Evolutionary conservation across 1,284 basidiomycete species (phyloP).

Genomic region (Pseudozyma sp.): DNA sequence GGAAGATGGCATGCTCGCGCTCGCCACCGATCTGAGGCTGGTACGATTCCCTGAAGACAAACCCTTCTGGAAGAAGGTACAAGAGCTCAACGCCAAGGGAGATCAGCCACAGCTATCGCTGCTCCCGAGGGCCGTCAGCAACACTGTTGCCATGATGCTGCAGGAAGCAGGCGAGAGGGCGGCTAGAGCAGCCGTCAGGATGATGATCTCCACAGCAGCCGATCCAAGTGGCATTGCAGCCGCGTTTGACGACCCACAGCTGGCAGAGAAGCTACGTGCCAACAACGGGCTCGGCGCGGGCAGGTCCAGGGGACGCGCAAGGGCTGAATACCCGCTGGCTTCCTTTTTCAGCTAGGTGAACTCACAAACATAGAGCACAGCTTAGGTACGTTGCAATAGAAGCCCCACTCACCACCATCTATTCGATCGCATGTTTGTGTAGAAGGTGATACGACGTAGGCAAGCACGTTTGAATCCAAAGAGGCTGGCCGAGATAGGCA

Average conservation of each 20-base stretch:
- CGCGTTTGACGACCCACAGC: slow-evolving; percentile 45
- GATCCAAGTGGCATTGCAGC: slow-evolving; percentile 47
- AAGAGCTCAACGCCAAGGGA: slow-evolving; percentile 50
- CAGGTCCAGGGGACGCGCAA: slow-evolving; percentile 28
- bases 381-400: background rate
- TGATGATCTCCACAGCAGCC: slow-evolving; percentile 43
- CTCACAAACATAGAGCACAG: background rate
- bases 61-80: slow-evolving; percentile 53
- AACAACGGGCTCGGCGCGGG: slow-evolving; percentile 33
- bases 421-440: too few species aligned
- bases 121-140: slow-evolving; percentile 29
- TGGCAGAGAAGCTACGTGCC: slow-evolving; percentile 35
- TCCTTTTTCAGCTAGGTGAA: slow-evolving; percentile 32
- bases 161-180: slow-evolving; percentile 44
- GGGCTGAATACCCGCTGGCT: slow-evolving; percentile 46
- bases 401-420: background rate
- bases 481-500: background rate
- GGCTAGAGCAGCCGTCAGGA: slow-evolving; percentile 38
- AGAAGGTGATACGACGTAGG: too few species aligned
- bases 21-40: slow-evolving; percentile 55
- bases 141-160: slow-evolving; percentile 36
- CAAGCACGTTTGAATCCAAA: too few species aligned
- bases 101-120: slow-evolving; percentile 48
- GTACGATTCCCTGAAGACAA: slow-evolving; percentile 58
- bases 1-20: slow-evolving; percentile 34